A percentile compares a stretch with the other conserved stretches of the same genome.
phyloP scores from a whole-genome alignment of 495 filamentous ascomycete genomes.

The Penicillium crystallinum region DNA sequence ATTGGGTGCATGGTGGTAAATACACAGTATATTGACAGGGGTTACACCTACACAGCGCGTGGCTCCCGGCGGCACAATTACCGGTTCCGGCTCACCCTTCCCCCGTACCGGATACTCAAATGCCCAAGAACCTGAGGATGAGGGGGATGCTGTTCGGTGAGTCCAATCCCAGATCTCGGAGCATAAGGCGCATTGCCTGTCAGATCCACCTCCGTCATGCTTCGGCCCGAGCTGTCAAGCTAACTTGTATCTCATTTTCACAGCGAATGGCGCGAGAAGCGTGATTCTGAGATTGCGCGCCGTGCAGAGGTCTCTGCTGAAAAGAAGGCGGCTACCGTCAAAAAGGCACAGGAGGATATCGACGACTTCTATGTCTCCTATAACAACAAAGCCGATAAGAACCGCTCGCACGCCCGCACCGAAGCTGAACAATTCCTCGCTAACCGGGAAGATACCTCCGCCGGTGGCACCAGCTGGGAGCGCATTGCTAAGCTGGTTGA shows the following conservation, averaged over 20 bases:
- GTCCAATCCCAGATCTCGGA: conserved; percentile 1
- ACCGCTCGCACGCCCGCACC: conserved; percentile 70
- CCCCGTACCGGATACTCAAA: conserved; percentile 51
- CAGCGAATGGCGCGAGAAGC: conserved; percentile 84
- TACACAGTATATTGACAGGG: conserved; percentile 18
- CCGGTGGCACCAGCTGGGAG: conserved; percentile 96
- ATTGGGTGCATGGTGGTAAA: not conserved
- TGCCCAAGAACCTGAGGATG: conserved; percentile 57
- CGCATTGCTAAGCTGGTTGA: conserved; percentile 95
- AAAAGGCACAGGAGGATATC: conserved; percentile 81
- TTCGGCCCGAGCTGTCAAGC: not conserved
- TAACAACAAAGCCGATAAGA: conserved; percentile 94
- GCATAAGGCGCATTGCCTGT: conserved; percentile 9
- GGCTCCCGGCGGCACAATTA: conserved; percentile 84
- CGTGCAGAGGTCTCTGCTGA: conserved; percentile 70
- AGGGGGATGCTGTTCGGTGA: conserved; percentile 79
- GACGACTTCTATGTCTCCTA: conserved; percentile 99
- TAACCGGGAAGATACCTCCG: conserved; percentile 82
- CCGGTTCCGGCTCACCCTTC: conserved; percentile 71
- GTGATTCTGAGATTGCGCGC: conserved; percentile 68
- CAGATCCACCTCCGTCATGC: not conserved
- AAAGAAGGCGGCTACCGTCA: conserved; percentile 75
- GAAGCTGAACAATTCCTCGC: conserved; percentile 94
- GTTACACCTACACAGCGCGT: conserved; percentile 48
- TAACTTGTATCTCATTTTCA: not conserved